phyloP scores from a whole-genome alignment of 352 stramenopile species.

The Elongisporangium undulatum region DNA sequence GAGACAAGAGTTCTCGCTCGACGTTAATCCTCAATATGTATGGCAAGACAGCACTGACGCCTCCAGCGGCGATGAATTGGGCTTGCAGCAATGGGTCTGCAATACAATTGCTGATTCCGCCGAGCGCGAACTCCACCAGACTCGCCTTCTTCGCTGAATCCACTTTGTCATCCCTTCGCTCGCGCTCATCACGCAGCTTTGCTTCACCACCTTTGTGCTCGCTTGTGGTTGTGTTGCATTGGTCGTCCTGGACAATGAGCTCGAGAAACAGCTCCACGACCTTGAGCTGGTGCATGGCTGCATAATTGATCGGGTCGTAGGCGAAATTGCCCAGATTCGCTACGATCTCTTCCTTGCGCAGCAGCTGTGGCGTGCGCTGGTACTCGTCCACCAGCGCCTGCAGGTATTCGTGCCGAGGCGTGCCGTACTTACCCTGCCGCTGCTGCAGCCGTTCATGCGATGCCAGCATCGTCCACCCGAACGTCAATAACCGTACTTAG shows the following conservation, averaged over 20 bases:
- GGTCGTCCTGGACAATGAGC: conserved; percentile 41
- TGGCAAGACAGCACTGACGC: conserved; percentile 34
- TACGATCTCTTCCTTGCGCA: conserved; percentile 70
- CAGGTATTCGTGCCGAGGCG: conserved; percentile 72
- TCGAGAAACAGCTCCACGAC: conserved; percentile 80
- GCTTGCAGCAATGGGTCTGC: conserved; percentile 46
- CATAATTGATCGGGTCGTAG: conserved; percentile 86
- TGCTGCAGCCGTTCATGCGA: conserved; percentile 47
- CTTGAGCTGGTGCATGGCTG: conserved; percentile 38
- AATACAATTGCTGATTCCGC: conserved; percentile 79
- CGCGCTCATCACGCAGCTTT: neutral
- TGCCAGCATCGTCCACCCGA: conserved; percentile 76
- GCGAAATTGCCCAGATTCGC: conserved; percentile 82
- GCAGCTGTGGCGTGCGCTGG: conserved; percentile 45
- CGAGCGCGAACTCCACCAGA: conserved; percentile 66
- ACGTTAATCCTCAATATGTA: conserved; percentile 29
- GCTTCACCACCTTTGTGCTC: conserved; percentile 5
- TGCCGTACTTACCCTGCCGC: conserved; percentile 59
- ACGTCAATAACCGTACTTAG: neutral
- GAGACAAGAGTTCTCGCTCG: conserved; percentile 3
- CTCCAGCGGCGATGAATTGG: conserved; percentile 45
- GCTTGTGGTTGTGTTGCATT: neutral
- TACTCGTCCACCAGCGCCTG: conserved; percentile 76
- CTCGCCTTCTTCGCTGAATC: conserved; percentile 15
- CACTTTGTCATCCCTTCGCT: neutral